Conservation (phyloP, 2,329 filamentous ascomycete species). For the Fusarium incarnatum region DNA sequence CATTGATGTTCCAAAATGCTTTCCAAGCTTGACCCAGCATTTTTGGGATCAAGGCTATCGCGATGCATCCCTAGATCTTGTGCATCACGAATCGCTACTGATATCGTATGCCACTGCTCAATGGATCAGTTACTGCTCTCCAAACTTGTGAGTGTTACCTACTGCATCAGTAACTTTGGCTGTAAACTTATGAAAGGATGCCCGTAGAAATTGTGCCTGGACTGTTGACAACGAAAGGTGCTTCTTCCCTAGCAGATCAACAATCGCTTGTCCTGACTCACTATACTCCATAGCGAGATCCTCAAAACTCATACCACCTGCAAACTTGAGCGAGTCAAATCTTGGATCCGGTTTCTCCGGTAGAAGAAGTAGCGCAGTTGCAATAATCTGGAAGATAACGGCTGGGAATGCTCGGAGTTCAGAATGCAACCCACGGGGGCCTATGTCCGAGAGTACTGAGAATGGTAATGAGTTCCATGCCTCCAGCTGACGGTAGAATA, state of each 20-base stretch:
- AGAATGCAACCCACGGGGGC: conserved; percentile 62
- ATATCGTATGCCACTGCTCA: conserved; percentile 65
- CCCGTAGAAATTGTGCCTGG: conserved; percentile 67
- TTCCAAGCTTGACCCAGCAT: conserved; percentile 59
- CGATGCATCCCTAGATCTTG: conserved; percentile 72
- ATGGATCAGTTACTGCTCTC: not conserved
- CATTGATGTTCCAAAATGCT: conserved; percentile 67
- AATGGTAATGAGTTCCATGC: conserved; percentile 68
- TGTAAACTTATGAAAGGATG: conserved; percentile 68
- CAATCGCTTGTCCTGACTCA: conserved; percentile 65
- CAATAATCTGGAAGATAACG: conserved; percentile 69
- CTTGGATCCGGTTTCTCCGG: conserved; percentile 59
- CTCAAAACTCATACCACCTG: conserved; percentile 69
- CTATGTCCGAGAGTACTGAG: conserved; percentile 60
- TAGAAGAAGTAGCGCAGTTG: conserved; percentile 65
- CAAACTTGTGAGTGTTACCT: conserved; percentile 5
- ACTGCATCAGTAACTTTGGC: conserved; percentile 69
- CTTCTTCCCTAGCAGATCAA: conserved; percentile 67
- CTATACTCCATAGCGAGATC: conserved; percentile 71
- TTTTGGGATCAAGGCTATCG: conserved; percentile 63
- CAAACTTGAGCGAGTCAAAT: conserved; percentile 69
- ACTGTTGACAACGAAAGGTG: conserved; percentile 68
- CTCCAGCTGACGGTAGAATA: conserved; percentile 63
- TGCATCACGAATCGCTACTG: conserved; percentile 68
- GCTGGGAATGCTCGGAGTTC: conserved; percentile 69